Base-by-base conservation (phyloP, 371 early-diverging fungal genomes). In the Ordospora colligata region DNA sequence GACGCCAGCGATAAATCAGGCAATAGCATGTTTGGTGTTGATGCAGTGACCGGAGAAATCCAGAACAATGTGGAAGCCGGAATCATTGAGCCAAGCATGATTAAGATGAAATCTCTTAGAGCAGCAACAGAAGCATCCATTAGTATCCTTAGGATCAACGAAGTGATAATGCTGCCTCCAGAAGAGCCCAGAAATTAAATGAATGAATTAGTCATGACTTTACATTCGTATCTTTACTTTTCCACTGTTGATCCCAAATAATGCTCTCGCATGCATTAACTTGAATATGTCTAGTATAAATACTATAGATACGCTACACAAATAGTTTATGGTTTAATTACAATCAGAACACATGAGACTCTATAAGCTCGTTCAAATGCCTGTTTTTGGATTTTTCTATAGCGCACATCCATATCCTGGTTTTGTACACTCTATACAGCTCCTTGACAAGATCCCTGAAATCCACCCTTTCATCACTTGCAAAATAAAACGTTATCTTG, bases 71-170 rank as follows among this genome's bases (percentile, higher is more conserved):
- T 96, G 66, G 87, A 89, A 74, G 90, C 91, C 23, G 99, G 99
- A 69, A 93, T 99, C 6, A 87, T 99, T 70, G 99, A 99, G 85
- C 99, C 99, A 32, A 92, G 94, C 63, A 91, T 96, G 87, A 91
- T 92, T 82, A 99, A 99, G 87, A 88, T 97, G 85, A 96, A 94
- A 86, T 92, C 93, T 43, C 85, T 98, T 68, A 93, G 94, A 87
- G 91, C 95, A 27, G 99, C 99, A 37, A 97, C 97, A 44, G 99
- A 99, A 85, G 98, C 98, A 52, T 98, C 98, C 45, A 94, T 98
- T 80, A 91, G 94, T 73, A 91, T 99, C 74, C 87, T 98, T 73
- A 90, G 98, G 80, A 97, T 99, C 77, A 97, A 97, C 66, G 83
- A 85, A 45, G 77, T 83, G n/a, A 83, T 85, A 52, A 75, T 78